These are phyloP conservation scores for Chytriomyces hyalinus DNA, from an alignment of 192 early-diverging fungal genomes.

Conservation along the genomic window DNA sequence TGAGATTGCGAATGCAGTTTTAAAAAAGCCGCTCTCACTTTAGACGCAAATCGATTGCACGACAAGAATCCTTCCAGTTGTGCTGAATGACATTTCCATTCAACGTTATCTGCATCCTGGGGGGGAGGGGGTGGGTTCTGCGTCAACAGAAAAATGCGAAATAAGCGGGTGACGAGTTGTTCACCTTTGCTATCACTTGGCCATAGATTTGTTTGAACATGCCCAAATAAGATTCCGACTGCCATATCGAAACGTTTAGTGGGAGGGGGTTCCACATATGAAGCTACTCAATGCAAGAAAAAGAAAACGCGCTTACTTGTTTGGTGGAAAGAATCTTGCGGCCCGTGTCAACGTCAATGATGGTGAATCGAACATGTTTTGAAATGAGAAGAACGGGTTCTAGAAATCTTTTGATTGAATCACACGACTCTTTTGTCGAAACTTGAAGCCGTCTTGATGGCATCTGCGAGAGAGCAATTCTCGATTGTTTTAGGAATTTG, in stretches of 20 bases:
- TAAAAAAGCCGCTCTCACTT: constrained; percentile 34
- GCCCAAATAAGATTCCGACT: neutral
- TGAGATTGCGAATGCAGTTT: neutral
- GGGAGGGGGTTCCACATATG: neutral
- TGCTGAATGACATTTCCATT: neutral
- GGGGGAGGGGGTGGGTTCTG: too few relatives aligned
- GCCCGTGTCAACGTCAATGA: constrained; percentile 46
- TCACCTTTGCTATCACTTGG: too few relatives aligned
- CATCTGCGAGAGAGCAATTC: neutral
- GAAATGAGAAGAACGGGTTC: constrained; percentile 55
- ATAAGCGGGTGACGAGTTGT: too few relatives aligned
- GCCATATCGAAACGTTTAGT: neutral
- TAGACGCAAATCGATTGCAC: constrained; percentile 36
- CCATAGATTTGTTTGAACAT: neutral
- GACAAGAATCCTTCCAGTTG: constrained; percentile 51
- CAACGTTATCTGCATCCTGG: neutral
- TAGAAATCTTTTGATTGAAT: constrained; percentile 57
- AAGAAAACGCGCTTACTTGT: constrained; percentile 5
- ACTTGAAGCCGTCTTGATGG: constrained; percentile 14
- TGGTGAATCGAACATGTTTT: constrained; percentile 40
- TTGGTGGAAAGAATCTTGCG: constrained; percentile 1
- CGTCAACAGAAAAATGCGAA: too few relatives aligned
- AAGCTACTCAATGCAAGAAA: neutral
- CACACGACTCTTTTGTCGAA: constrained; percentile 40
- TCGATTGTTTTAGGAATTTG: neutral